Percentiles rank a stretch among this genome's conserved stretches.
Evolutionary conservation across 192 early-diverging fungal species (phyloP).

Genomic region (Neocallimastix lanati): DNA sequence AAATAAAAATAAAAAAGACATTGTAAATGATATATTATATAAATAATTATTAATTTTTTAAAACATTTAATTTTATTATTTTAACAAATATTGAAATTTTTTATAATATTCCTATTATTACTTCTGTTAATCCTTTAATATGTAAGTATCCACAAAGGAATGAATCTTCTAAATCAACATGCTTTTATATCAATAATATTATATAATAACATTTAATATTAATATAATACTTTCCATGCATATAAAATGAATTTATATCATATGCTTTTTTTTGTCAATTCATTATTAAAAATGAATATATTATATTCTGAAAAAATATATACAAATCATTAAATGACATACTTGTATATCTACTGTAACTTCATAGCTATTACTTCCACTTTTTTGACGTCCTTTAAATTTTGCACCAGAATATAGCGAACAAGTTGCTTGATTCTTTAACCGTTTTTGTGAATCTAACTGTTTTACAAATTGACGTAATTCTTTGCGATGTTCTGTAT

Average conservation of each 20-base stretch:
- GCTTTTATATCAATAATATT: too few species aligned
- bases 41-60: too few species aligned
- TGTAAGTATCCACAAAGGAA: slow-evolving; percentile 64
- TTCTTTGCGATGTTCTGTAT: neutral
- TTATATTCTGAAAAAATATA: too few species aligned
- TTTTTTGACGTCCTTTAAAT: slow-evolving; percentile 48
- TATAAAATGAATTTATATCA: too few species aligned
- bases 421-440: neutral
- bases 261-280: too few species aligned
- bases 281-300: too few species aligned
- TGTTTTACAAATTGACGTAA: neutral
- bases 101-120: neutral
- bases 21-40: too few species aligned
- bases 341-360: slow-evolving; percentile 59
- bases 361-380: slow-evolving; percentile 36
- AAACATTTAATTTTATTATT: too few species aligned
- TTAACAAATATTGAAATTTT: too few species aligned
- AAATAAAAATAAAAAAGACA: too few species aligned
- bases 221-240: too few species aligned
- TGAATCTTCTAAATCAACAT: slow-evolving; percentile 48
- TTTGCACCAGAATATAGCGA: neutral
- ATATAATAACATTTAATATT: neutral
- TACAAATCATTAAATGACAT: too few species aligned
- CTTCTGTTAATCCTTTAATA: slow-evolving; percentile 58
- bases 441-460: neutral